Percentiles rank a stretch among this genome's conserved stretches.
Evolutionary conservation across 2,329 filamentous ascomycete genomes (phyloP).

Genomic region (Pezicula carpinea): DNA sequence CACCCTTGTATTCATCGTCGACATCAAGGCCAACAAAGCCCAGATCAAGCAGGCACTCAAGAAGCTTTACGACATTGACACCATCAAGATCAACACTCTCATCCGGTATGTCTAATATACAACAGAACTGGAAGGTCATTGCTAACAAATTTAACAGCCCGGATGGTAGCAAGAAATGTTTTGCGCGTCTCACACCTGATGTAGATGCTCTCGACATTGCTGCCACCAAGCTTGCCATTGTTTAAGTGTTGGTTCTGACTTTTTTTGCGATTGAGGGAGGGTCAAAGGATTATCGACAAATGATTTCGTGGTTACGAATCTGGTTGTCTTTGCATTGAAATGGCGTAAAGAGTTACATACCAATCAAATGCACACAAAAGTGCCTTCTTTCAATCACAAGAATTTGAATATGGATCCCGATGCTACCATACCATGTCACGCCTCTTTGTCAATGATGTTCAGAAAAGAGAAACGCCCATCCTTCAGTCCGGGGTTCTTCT

Average conservation of each 20-base stretch:
- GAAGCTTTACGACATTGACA: constrained; percentile 99
- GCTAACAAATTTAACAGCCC: constrained; percentile 51
- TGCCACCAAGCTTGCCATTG: constrained; percentile 96
- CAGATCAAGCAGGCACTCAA: constrained; percentile 98
- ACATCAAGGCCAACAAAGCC: constrained; percentile 98
- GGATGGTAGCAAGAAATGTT: constrained; percentile 98
- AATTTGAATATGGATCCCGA: not conserved
- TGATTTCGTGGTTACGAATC: constrained; percentile 20
- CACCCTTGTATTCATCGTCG: constrained; percentile 96
- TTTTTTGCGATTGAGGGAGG: constrained; percentile 32
- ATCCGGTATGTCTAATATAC: constrained; percentile 66
- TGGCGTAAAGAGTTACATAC: constrained; percentile 26
- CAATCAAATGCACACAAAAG: constrained; percentile 22
- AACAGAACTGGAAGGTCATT: not conserved
- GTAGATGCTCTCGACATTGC: constrained; percentile 99
- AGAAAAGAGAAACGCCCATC: too few relatives aligned
- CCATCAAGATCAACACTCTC: constrained; percentile 98
- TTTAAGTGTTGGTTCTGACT: constrained; percentile 60
- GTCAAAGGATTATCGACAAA: constrained; percentile 19
- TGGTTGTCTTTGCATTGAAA: constrained; percentile 25
- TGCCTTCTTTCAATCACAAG: constrained; percentile 16
- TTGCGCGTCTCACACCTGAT: constrained; percentile 89
- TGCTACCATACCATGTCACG: not conserved
- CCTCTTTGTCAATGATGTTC: too few relatives aligned
- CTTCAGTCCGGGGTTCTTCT: too few relatives aligned